Percentiles rank a stretch among this genome's conserved stretches.
These are phyloP conservation scores for Coemansia sp. DNA, from an alignment of 192 early-diverging fungal species.

Conservation along the genomic window DNA sequence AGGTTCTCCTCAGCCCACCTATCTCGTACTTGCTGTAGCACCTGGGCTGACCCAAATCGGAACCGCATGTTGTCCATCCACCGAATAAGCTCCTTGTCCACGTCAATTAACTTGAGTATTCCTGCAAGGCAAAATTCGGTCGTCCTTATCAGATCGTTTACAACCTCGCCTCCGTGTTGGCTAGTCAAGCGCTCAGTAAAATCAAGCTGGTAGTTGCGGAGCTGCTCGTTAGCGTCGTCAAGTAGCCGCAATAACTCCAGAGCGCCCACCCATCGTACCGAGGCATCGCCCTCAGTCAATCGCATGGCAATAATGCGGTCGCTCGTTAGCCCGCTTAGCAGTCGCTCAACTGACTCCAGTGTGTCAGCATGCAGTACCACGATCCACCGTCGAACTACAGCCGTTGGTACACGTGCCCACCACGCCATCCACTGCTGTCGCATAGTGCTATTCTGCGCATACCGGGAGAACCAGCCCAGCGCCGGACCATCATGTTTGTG, in stretches of 20 bases:
- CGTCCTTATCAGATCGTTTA: not conserved
- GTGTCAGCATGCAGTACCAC: conserved; percentile 26
- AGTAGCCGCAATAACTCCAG: conserved; percentile 50
- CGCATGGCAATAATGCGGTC: conserved; percentile 18
- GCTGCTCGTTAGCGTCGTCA: conserved; percentile 20
- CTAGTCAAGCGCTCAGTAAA: conserved; percentile 1
- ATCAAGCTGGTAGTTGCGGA: conserved; percentile 4
- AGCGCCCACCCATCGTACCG: conserved; percentile 28
- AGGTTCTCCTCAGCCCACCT: conserved; percentile 19
- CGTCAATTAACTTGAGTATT: conserved; percentile 30
- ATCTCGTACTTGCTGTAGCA: not conserved
- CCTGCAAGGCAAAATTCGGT: conserved; percentile 10
- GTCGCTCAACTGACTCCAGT: conserved; percentile 5
- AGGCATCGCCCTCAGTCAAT: conserved; percentile 12
- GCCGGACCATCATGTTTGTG: not conserved
- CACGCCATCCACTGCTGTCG: conserved; percentile 41
- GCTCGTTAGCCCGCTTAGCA: conserved; percentile 29
- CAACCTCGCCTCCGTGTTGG: not conserved
- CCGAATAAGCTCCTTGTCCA: conserved; percentile 21
- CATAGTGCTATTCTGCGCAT: conserved; percentile 22
- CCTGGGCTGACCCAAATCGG: conserved; percentile 2
- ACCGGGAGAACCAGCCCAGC: conserved; percentile 31
- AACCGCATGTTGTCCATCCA: conserved; percentile 36
- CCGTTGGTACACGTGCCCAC: conserved; percentile 39
- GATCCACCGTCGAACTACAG: conserved; percentile 28